These are phyloP conservation scores for Alternaria arbusti DNA, from an alignment of 2,329 filamentous ascomycete species.

Conservation along the genomic window DNA sequence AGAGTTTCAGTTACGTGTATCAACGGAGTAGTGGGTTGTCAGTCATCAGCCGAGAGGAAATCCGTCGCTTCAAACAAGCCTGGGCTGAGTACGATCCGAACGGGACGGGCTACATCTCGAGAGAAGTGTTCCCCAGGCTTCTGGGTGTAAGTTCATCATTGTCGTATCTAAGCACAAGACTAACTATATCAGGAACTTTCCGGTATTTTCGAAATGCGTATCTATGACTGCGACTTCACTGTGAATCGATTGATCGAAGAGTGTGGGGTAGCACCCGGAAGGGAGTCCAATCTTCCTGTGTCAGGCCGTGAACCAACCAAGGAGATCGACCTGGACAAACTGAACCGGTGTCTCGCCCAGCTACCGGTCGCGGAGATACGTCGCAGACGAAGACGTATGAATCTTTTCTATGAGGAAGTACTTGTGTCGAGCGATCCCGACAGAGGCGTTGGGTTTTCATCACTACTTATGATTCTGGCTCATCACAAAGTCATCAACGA, in stretches of 20 bases:
- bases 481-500: conserved; percentile 99
- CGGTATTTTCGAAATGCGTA: conserved; percentile 95
- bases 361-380: conserved; percentile 80
- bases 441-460: conserved; percentile 87
- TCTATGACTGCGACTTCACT: conserved; percentile 90
- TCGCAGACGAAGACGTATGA: conserved; percentile 77
- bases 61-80: conserved; percentile 95
- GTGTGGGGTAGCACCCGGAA: conserved; percentile 66
- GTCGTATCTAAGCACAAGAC: not conserved
- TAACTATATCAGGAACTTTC: conserved; percentile 70
- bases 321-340: conserved; percentile 72
- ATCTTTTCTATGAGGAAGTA: conserved; percentile 96
- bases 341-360: conserved; percentile 74
- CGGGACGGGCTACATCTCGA: conserved; percentile 88
- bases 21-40: conserved; percentile 93
- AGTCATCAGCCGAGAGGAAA: conserved; percentile 88
- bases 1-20: conserved; percentile 99
- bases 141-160: conserved; percentile 67
- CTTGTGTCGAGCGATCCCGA: conserved; percentile 91
- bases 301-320: conserved; percentile 46
- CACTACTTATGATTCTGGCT: conserved; percentile 91
- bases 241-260: conserved; percentile 87
- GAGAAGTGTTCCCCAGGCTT: conserved; percentile 85
- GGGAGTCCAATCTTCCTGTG: conserved; percentile 56
- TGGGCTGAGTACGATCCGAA: conserved; percentile 96